A percentile compares a stretch with the other conserved stretches of the same genome.
These are phyloP conservation scores for Auxenochlorella protothecoides DNA, from an alignment of 139 green algal genomes.

Conservation along the genomic window DNA sequence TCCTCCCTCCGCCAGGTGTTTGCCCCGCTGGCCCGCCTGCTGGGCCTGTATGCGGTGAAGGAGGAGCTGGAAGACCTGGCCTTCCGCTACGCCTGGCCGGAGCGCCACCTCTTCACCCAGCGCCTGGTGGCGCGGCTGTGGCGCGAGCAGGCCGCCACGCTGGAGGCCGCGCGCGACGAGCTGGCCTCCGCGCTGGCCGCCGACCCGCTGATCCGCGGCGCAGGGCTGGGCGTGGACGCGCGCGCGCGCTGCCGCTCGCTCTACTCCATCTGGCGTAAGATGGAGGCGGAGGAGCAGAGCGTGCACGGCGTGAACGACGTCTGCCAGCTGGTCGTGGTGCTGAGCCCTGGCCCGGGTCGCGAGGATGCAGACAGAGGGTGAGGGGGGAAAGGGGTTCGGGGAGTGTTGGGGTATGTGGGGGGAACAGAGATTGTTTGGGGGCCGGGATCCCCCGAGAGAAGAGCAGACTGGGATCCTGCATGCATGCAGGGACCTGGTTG, in stretches of 20 bases:
- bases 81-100: conserved; percentile 40
- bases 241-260: neutral
- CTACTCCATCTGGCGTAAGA: conserved; percentile 51
- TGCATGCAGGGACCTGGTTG: no score
- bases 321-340: conserved; percentile 53
- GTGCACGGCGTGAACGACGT: conserved; percentile 44
- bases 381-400: no score
- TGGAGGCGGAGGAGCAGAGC: conserved; percentile 24
- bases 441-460: no score
- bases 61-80: conserved; percentile 81
- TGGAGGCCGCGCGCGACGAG: conserved; percentile 38
- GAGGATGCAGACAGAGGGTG: no score
- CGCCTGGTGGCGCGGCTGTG: conserved; percentile 13
- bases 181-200: conserved; percentile 22
- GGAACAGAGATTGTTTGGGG: no score
- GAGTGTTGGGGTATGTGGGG: no score
- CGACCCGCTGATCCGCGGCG: conserved; percentile 34
- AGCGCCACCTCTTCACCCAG: conserved; percentile 16
- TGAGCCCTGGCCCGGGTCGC: conserved; percentile 7
- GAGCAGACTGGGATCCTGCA: no score
- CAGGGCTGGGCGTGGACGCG: conserved; percentile 30
- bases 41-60: conserved; percentile 80
- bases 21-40: conserved; percentile 67
- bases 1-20: conserved; percentile 41
- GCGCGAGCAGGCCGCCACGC: conserved; percentile 18